Base-by-base conservation (phyloP, 495 filamentous ascomycete genomes). In the Immersiella caudata region DNA sequence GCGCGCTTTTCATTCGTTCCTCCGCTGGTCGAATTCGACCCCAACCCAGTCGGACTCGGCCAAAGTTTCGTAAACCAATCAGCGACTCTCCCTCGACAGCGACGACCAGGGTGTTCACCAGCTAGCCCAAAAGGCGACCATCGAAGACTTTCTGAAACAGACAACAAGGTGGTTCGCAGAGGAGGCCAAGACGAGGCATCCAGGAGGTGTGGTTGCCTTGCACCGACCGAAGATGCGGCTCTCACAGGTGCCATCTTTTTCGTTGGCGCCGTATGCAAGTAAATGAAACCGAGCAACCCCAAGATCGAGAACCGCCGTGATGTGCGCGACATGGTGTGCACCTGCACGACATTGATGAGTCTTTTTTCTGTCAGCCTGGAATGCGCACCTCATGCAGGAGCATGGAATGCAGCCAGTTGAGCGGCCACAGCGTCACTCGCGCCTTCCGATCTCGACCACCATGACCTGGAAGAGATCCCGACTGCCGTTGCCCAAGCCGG, bases 31-130 rank as follows among this genome's bases (percentile, higher is more conserved):
- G 6, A n/a, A n/a, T n/a, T 21, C 51, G n/a, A n/a, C n/a, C n/a
- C 22, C 51, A 22, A 21, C 8, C 20, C 24, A 14, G 8, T 14
- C 51, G 20, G 18, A 14, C 24, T 55, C 51, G 14, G 6, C 51
- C 18, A 12, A 25, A 55, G 51, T 55, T 55, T 12, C 51, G 20
- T 55, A 55, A 55, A 55, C 51, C 51, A 55, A 55, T 55, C 51
- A 55, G n/a, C 51, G 24, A 21, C 51, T 9, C 51, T 1, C 8
- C 8, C 51, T 22, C 2, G 1, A 2, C 51, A 6, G 2, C 51
- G 1, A 25, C n/a, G n/a, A n/a, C 51, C 9, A 46, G 51, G 20
- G n/a, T 22, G 8, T n/a, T 55, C 51, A 46, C 9, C 40, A 46
- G 51, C 51, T 8, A 18, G 16, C 20, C 16, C 20, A 52, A 18